Base-by-base conservation (phyloP, 805 yeast genomes). In the Candida nanaspora region DNA sequence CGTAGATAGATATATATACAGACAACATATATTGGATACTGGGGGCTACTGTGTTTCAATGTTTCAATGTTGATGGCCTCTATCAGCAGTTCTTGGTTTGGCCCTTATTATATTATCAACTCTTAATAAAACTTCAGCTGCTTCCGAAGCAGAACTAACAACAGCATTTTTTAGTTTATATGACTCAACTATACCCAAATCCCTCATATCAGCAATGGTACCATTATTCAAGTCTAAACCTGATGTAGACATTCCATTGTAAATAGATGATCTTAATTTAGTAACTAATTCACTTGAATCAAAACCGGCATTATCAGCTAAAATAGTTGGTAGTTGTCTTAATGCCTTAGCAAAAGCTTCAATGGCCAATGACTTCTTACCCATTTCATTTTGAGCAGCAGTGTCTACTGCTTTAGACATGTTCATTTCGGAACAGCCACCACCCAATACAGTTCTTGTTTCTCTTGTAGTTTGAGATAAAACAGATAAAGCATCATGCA, bases 61-160 rank as follows among this genome's bases (percentile, higher is more conserved):
- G 5, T 10, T 27, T 27, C 9, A 15, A 23, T 16, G 27, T 16
- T 38, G 40, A 26, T 38, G 46, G 50, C 77, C 81, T 71, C 96
- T 77, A 67, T 85, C 91, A 32, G 97, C 96, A 34, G 98, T 89
- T 66, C 98, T 76, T 48, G 99, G 98, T 62, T 86, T 89, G 27
- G 98, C 98, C 51, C 96, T 80, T 48, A 93, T 86, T 50, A 93
- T 93, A 63, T 93, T 91, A 61, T 93, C 99, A 33, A 93, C 99
- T 60, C 99, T 80, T 55, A 93, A 68, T 50, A 93, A 74, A 37
- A 93, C 89, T 68, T 93, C 98, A 5, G 98, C 94, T 26, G 98
- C 98, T 68, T 93, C 99, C n/a, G 95, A 73, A 5, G 98, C 98
- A 36, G 94, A 82, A 13, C 88, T 77, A 15, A 93, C 97, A 14